Conservation (phyloP, 2,329 filamentous ascomycete genomes). For the Fusarium newnesense region DNA sequence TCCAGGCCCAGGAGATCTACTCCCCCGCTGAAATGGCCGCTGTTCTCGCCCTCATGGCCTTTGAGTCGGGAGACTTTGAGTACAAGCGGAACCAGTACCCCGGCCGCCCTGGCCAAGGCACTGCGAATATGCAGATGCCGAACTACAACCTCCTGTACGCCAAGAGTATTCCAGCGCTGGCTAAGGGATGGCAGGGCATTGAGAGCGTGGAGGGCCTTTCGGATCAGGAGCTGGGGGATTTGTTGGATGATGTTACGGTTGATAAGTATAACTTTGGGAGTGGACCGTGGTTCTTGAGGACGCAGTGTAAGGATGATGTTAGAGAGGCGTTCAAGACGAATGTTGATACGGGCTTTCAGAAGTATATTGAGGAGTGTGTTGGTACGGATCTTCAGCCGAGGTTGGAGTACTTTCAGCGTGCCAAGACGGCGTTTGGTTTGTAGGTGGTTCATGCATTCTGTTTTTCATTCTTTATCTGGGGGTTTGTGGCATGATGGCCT, state of each 20-base stretch:
- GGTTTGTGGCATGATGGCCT: too few species aligned
- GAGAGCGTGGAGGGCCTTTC: conserved; percentile 41
- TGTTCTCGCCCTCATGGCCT: conserved; percentile 75
- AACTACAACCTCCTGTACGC: conserved; percentile 60
- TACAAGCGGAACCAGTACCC: conserved; percentile 74
- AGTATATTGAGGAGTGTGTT: conserved; percentile 61
- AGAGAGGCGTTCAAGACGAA: conserved; percentile 48
- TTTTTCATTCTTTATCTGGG: not conserved
- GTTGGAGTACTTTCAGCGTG: conserved; percentile 54
- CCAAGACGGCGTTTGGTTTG: conserved; percentile 60
- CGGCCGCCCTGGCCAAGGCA: conserved; percentile 75
- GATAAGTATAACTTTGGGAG: conserved; percentile 66
- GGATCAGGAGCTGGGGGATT: conserved; percentile 49
- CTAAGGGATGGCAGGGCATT: conserved; percentile 46
- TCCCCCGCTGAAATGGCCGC: conserved; percentile 72
- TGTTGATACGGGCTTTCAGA: conserved; percentile 54
- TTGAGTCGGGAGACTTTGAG: conserved; percentile 75
- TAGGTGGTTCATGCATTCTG: not conserved
- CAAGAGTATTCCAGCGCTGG: conserved; percentile 53
- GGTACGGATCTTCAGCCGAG: conserved; percentile 49
- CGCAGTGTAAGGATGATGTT: conserved; percentile 53
- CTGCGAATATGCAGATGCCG: conserved; percentile 65
- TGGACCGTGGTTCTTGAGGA: conserved; percentile 62
- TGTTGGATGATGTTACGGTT: conserved; percentile 57
- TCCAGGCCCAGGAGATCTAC: conserved; percentile 67